phyloP scores from a whole-genome alignment of 768 basidiomycete genomes.

The Auriscalpium vulgare region DNA sequence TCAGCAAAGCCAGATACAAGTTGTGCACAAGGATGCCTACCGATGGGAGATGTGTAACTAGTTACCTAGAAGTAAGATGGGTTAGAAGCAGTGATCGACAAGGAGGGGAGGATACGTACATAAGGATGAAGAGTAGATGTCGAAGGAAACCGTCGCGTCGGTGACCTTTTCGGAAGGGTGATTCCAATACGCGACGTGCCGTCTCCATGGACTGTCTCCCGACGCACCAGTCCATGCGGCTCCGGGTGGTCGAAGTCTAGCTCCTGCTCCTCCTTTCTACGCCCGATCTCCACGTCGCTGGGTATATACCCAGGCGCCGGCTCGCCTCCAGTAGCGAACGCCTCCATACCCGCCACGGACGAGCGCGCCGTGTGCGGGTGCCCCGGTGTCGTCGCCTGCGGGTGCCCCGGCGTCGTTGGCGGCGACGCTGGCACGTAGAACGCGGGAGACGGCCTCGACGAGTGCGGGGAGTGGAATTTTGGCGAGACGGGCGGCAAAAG shows the following conservation, averaged over 20 bases:
- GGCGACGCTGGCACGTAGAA: neutral
- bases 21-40: conserved; percentile 13
- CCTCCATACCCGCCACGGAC: neutral
- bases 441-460: neutral
- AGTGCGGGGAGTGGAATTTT: neutral
- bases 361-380: neutral
- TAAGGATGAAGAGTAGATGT: conserved; percentile 22
- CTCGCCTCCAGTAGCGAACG: neutral
- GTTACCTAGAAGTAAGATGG: conserved; percentile 19
- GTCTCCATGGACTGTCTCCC: neutral
- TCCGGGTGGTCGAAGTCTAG: neutral
- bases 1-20: neutral
- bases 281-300: neutral
- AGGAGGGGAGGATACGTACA: conserved; percentile 14
- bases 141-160: conserved; percentile 3
- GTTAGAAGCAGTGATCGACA: neutral
- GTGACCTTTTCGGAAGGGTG: neutral
- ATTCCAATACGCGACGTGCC: conserved; percentile 1
- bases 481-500: neutral
- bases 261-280: neutral
- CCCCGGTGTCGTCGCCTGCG: neutral
- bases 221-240: neutral
- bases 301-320: neutral
- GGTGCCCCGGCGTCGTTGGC: neutral
- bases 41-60: conserved; percentile 33